Evolutionary conservation across 2,329 filamentous ascomycete genomes (phyloP).

Genomic region (Aspergillus versicolor): DNA sequence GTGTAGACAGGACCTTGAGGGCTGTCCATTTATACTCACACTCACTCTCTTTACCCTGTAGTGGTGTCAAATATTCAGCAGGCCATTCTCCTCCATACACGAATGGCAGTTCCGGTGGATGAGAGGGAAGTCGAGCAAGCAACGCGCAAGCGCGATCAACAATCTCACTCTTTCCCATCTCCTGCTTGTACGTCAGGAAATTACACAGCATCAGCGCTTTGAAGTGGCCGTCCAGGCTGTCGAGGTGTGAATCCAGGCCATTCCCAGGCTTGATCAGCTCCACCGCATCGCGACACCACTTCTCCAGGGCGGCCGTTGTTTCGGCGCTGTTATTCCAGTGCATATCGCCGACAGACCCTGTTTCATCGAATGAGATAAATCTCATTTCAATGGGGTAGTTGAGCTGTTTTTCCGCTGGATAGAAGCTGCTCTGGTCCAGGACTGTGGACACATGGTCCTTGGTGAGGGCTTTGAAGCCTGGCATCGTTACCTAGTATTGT

Average conservation of each 20-base stretch:
- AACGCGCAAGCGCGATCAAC: constrained; percentile 7
- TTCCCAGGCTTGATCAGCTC: constrained; percentile 1
- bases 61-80: background rate
- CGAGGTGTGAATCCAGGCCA: constrained; percentile 5
- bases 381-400: constrained; percentile 14
- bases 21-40: background rate
- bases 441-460: constrained; percentile 1
- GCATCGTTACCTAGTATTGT: background rate
- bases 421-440: constrained; percentile 1
- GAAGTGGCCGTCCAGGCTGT: constrained; percentile 6
- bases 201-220: constrained; percentile 7
- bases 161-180: constrained; percentile 6
- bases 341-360: background rate
- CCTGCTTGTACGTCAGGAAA: constrained; percentile 3
- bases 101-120: constrained; percentile 10
- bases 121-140: constrained; percentile 9
- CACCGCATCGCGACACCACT: constrained; percentile 11
- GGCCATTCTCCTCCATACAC: constrained; percentile 1
- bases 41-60: background rate
- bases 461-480: background rate
- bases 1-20: constrained; percentile 7
- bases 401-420: background rate
- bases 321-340: background rate
- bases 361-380: constrained; percentile 3
- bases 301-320: constrained; percentile 3